Evolutionary conservation across 2,329 filamentous ascomycete species (phyloP), one percentile per base, ranked within the genome.

Genomic region (Pseudogymnoascus sp.): DNA sequence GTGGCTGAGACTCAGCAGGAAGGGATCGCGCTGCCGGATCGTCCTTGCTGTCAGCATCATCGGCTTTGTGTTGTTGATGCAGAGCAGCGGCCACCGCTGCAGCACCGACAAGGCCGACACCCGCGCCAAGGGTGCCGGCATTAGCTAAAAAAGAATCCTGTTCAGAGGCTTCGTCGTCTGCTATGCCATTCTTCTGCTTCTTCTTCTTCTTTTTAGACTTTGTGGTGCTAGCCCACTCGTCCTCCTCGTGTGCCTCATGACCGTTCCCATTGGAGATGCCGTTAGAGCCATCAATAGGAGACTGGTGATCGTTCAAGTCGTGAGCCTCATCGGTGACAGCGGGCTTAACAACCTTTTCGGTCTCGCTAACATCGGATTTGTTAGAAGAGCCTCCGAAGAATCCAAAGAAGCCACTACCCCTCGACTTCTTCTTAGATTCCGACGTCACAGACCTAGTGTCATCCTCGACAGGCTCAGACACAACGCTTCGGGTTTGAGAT

Each of bases 101-200:
- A 73, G 77, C 79, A 75, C 80, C 79, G 78, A 78, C 80, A 75
- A 82, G 73, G 82, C 85, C 85, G 84, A 78, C 85, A 87, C 84
- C 84, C 80, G 82, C 83, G 84, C 84, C 84, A 84, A 82, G 79
- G 81, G 81, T 87, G 82, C 78, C 84, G 84, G 85, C 83, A 81
- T 83, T 84, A 87, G 76, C 85, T 87, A 87, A 87, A 87, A 88
- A 87, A 87, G 84, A 84, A 77, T 81, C 75, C 74, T 78, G 76
- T 61, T 71, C 70, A 16, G 68, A 68, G 64, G 69, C 68, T 40
- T 64, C 62, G 62, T 66, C 70, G 60, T 63, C 67, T 59, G 66
- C 69, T 64, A 66, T 68, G n/a, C 68, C 69, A 59, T 66, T 64
- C 43, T 66, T 68, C 61, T 71, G 70, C 35, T 65, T 41, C 64